A percentile compares a stretch with the other conserved stretches of the same genome.
Conservation (phyloP, 2,329 filamentous ascomycete genomes). For the Sporothrix mexicana region DNA sequence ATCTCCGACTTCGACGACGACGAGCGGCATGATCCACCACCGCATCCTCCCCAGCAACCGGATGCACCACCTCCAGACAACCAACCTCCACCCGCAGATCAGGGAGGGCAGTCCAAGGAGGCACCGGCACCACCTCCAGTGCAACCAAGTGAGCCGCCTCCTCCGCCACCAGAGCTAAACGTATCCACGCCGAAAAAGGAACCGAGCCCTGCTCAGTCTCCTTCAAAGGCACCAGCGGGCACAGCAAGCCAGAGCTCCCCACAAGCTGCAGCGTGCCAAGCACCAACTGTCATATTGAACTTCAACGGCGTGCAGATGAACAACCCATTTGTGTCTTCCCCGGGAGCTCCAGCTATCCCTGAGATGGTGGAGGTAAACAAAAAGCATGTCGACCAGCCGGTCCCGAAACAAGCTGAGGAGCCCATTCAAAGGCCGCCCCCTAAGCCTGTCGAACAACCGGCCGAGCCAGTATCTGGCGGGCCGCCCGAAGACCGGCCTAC, state of each 20-base stretch:
- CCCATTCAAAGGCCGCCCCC: neutral
- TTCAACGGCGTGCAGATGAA: neutral
- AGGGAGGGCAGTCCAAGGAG: neutral
- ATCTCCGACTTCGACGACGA: neutral
- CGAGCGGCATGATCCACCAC: neutral
- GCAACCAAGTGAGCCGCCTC: neutral
- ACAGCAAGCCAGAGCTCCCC: neutral
- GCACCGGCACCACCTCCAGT: neutral
- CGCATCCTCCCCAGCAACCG: neutral
- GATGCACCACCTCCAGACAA: neutral
- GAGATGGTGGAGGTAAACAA: neutral
- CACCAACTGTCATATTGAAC: conserved; percentile 9
- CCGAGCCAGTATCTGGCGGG: neutral
- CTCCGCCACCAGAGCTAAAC: neutral
- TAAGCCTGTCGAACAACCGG: neutral
- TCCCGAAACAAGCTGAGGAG: neutral
- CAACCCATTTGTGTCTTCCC: neutral
- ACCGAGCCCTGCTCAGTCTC: conserved; percentile 16
- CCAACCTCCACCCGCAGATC: neutral
- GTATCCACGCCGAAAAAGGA: neutral
- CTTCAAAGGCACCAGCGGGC: neutral
- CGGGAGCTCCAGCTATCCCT: neutral
- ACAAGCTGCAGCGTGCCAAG: neutral
- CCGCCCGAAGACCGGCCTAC: neutral
- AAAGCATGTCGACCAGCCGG: neutral